phyloP scores from a whole-genome alignment of 192 early-diverging fungal genomes.

The Coemansia nantahalensis region DNA sequence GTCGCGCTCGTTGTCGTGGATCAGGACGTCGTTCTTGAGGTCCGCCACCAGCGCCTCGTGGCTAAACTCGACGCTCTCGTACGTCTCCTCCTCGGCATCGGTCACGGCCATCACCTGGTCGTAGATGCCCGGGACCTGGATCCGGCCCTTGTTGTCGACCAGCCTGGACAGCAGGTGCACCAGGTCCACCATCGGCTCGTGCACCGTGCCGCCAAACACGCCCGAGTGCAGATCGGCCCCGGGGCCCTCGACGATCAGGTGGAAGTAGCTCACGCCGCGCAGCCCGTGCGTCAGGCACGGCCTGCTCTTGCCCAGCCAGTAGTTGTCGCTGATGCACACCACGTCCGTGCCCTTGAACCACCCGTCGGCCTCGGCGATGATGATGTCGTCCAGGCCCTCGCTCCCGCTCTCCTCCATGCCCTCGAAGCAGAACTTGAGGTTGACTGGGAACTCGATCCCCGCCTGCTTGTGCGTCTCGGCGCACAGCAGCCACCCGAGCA shows the following conservation, averaged over 20 bases:
- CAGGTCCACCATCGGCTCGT: constrained; percentile 99
- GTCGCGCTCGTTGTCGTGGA: constrained; percentile 71
- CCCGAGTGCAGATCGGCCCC: constrained; percentile 95
- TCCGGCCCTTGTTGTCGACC: constrained; percentile 81
- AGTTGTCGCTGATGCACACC: constrained; percentile 98
- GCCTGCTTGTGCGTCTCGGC: constrained; percentile 91
- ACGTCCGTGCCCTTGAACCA: constrained; percentile 92
- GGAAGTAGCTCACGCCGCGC: constrained; percentile 70
- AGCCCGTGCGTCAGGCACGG: constrained; percentile 98
- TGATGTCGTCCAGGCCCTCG: constrained; percentile 92
- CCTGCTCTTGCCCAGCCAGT: constrained; percentile 95
- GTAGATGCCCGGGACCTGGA: constrained; percentile 88
- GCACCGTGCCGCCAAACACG: constrained; percentile 90
- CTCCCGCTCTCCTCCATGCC: constrained; percentile 89
- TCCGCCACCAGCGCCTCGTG: constrained; percentile 59
- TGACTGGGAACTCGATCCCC: constrained; percentile 89
- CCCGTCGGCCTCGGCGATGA: constrained; percentile 78
- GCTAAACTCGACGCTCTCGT: constrained; percentile 79
- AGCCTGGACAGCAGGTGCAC: constrained; percentile 78
- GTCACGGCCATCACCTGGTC: constrained; percentile 88
- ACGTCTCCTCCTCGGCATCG: constrained; percentile 76
- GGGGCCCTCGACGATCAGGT: constrained; percentile 71
- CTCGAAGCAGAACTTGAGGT: constrained; percentile 97
- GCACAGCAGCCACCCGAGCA: constrained; percentile 96
- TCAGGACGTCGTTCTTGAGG: constrained; percentile 73